A percentile compares a stretch with the other conserved stretches of the same genome.
Evolutionary conservation across 1,284 basidiomycete genomes (phyloP).

Genomic region (Fomitopsis schrenkii): DNA sequence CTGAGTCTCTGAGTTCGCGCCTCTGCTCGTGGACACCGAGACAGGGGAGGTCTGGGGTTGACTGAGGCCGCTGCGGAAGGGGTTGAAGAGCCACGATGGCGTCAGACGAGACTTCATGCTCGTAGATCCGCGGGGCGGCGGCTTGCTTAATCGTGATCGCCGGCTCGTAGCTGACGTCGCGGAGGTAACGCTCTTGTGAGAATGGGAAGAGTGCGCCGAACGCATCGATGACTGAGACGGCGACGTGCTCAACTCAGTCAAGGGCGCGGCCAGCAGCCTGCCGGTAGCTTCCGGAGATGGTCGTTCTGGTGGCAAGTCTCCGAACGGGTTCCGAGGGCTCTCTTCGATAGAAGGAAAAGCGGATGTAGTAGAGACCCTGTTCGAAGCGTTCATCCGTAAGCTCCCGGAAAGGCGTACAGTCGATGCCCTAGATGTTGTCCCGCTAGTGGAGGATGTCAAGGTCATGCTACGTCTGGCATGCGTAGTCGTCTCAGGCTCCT

Average conservation of each 20-base stretch:
- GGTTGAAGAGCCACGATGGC: constrained; percentile 71
- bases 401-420: constrained; percentile 31
- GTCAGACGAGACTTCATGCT: constrained; percentile 51
- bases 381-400: constrained; percentile 36
- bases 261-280: constrained; percentile 27
- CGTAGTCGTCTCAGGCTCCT: constrained; percentile 30
- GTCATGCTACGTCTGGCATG: constrained; percentile 33
- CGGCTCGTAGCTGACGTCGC: constrained; percentile 31
- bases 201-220: constrained; percentile 44
- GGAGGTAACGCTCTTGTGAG: constrained; percentile 21
- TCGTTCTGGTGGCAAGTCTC: constrained; percentile 46
- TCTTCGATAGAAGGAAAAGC: constrained; percentile 65
- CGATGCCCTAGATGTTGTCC: constrained; percentile 29
- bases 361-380: constrained; percentile 34
- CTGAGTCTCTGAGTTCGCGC: neutral
- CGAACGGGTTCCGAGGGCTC: constrained; percentile 48
- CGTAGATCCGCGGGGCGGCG: constrained; percentile 35
- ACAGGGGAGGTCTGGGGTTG: constrained; percentile 57
- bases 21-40: constrained; percentile 36
- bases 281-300: constrained; percentile 26
- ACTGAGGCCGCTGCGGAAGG: constrained; percentile 58
- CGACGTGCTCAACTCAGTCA: constrained; percentile 48
- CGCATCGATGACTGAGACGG: constrained; percentile 67
- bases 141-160: constrained; percentile 15
- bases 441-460: constrained; percentile 32